A percentile compares a stretch with the other conserved stretches of the same genome.
Conservation (phyloP, 805 yeast species). For the Wickerhamomyces bisporus region DNA sequence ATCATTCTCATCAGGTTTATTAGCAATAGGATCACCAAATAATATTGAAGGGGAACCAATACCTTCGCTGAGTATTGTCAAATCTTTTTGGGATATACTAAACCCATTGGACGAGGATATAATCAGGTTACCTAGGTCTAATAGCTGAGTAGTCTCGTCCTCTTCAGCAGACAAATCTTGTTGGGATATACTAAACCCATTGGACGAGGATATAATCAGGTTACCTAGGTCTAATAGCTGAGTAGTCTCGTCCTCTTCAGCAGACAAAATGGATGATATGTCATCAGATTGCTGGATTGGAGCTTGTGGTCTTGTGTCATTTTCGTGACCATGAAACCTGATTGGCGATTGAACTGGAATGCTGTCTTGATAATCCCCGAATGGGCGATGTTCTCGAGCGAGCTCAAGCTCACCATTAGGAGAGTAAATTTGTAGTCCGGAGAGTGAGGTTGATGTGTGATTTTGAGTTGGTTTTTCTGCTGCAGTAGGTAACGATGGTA, state of each 20-base stretch:
- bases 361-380: no score
- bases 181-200: no score
- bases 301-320: no score
- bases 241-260: conserved; percentile 5
- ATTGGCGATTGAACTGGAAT: no score
- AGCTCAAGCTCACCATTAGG: conserved; percentile 5
- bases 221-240: conserved; percentile 17
- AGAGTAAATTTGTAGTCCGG: conserved; percentile 9
- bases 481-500: conserved; percentile 8
- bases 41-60: no score
- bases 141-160: conserved; percentile 12
- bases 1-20: no score
- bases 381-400: not conserved
- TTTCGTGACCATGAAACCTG: no score
- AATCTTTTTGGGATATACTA: no score
- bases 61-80: no score
- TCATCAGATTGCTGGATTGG: no score
- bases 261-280: not conserved
- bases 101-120: conserved; percentile 13
- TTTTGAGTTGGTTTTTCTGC: no score
- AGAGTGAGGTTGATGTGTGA: not conserved
- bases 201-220: conserved; percentile 13
- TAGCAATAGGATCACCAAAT: no score
- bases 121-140: conserved; percentile 16
- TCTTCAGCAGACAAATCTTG: not conserved